These are phyloP conservation scores for Brachypodium distachyon DNA, from an alignment of 202 grass and related monocot genomes.

Conservation along the genomic window DNA sequence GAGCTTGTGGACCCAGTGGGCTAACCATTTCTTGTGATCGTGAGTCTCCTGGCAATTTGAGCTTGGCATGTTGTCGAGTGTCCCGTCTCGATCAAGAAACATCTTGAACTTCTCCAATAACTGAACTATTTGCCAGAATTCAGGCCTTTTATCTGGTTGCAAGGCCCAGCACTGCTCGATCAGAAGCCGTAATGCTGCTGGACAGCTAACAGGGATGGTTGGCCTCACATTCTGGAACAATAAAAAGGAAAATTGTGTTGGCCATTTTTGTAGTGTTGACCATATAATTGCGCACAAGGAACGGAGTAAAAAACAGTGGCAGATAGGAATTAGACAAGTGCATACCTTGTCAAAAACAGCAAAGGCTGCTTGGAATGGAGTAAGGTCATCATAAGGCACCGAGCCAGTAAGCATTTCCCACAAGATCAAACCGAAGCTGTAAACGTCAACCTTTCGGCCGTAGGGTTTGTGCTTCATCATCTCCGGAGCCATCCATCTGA, in stretches of 20 bases:
- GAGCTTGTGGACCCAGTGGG: constrained; percentile 61
- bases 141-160: constrained; percentile 76
- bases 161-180: constrained; percentile 80
- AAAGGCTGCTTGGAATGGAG: constrained; percentile 70
- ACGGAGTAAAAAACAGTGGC: neutral
- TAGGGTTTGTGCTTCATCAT: constrained; percentile 77
- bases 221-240: constrained; percentile 92
- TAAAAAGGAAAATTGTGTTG: constrained; percentile 11
- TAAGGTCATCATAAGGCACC: constrained; percentile 58
- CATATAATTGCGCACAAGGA: neutral
- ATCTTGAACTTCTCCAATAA: constrained; percentile 77
- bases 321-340: neutral
- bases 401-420: constrained; percentile 80
- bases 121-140: constrained; percentile 78
- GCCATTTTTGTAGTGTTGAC: neutral
- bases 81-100: constrained; percentile 49
- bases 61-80: constrained; percentile 51
- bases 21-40: constrained; percentile 70
- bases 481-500: constrained; percentile 76
- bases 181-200: constrained; percentile 52
- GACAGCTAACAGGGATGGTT: constrained; percentile 50
- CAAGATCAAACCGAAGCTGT: constrained; percentile 72
- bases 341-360: constrained; percentile 73
- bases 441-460: constrained; percentile 75
- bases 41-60: constrained; percentile 34